Conservation (phyloP, 148 eudicot genomes). For the Selenicereus undatus region DNA sequence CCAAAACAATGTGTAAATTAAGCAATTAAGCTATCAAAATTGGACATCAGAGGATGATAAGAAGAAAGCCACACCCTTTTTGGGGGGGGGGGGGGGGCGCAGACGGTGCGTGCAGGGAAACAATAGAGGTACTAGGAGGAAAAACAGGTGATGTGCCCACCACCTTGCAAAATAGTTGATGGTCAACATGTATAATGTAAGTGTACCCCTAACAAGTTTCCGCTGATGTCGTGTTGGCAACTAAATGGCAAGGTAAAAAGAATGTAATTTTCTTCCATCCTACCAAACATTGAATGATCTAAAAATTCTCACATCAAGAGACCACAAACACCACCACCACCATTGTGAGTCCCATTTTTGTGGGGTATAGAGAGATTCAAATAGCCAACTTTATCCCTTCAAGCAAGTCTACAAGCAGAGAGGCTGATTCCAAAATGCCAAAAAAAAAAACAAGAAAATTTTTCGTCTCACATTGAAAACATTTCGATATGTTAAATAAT, state of each 20-base stretch:
- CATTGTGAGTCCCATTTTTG: too few relatives aligned
- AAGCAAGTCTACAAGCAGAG: too few relatives aligned
- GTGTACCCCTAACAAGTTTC: background rate
- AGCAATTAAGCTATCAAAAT: background rate
- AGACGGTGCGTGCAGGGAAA: background rate
- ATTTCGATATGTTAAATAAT: too few relatives aligned
- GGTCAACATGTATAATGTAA: background rate
- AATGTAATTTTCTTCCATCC: background rate
- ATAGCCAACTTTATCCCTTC: too few relatives aligned
- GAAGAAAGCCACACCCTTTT: background rate
- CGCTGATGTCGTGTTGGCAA: too few relatives aligned
- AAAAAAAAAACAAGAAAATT: too few relatives aligned
- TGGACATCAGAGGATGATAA: background rate
- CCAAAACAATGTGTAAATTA: conserved; percentile 4
- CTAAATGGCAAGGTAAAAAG: background rate
- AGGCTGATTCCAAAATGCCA: too few relatives aligned
- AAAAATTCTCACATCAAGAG: background rate
- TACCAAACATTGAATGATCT: background rate
- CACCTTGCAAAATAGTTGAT: background rate
- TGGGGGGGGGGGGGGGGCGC: background rate
- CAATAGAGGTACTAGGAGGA: background rate
- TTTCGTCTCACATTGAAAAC: too few relatives aligned
- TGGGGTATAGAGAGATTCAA: too few relatives aligned
- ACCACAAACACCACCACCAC: too few relatives aligned
- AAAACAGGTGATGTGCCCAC: background rate